Conservation (phyloP, 164 flowering plant genomes). For the Pachysandra terminalis region DNA sequence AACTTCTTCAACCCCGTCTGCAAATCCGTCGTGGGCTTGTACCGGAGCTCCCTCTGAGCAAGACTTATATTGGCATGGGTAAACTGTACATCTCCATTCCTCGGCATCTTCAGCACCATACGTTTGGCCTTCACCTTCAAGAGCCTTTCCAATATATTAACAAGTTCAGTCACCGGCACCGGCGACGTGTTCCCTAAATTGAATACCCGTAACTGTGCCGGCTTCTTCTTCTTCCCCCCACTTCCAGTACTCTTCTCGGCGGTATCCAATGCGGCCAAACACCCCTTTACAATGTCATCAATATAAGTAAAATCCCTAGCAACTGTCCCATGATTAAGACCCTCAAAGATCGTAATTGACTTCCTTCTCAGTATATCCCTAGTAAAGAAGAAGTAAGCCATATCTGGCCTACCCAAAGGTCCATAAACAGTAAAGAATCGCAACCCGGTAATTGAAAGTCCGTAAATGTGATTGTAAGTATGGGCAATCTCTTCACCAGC, state of each 20-base stretch:
- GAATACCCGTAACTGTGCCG: slow-evolving; percentile 77
- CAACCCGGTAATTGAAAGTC: slow-evolving; percentile 84
- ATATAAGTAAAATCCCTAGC: slow-evolving; percentile 91
- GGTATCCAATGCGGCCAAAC: slow-evolving; percentile 60
- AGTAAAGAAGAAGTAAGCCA: slow-evolving; percentile 94
- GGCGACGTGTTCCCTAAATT: slow-evolving; percentile 83
- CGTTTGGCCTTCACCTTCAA: slow-evolving; percentile 81
- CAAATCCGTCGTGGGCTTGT: slow-evolving; percentile 84
- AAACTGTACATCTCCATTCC: slow-evolving; percentile 90
- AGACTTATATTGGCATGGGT: slow-evolving; percentile 87
- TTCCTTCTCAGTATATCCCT: slow-evolving; percentile 78
- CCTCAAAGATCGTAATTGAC: slow-evolving; percentile 71
- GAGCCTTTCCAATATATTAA: slow-evolving; percentile 76
- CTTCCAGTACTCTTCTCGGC: slow-evolving; percentile 82
- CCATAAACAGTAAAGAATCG: slow-evolving; percentile 94
- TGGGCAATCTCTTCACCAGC: slow-evolving; percentile 93
- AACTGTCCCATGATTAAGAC: slow-evolving; percentile 71
- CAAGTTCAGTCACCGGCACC: slow-evolving; percentile 75
- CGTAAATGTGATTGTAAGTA: slow-evolving; percentile 82
- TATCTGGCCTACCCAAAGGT: slow-evolving; percentile 95
- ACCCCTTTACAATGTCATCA: slow-evolving; percentile 77
- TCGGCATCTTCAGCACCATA: slow-evolving; percentile 68
- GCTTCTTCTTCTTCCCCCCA: slow-evolving; percentile 89
- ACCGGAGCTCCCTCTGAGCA: slow-evolving; percentile 78
- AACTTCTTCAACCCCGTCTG: slow-evolving; percentile 90